phyloP scores from a whole-genome alignment of 768 basidiomycete genomes.

The Arthromyces matolae region DNA sequence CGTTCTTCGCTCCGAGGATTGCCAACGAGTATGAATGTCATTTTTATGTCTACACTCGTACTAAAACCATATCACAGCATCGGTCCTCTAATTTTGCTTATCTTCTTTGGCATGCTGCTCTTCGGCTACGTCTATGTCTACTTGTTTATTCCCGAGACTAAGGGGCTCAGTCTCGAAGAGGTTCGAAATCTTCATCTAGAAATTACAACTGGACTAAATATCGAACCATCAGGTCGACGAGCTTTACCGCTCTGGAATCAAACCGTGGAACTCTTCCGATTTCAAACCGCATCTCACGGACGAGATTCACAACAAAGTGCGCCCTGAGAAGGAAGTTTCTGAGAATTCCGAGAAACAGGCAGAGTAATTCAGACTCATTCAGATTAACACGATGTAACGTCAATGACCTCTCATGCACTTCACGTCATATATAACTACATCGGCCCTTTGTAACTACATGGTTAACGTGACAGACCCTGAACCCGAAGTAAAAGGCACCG shows the following conservation, averaged over 20 bases:
- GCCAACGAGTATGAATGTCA: slow-evolving; percentile 41
- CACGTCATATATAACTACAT: neutral
- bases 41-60: neutral
- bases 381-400: neutral
- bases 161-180: slow-evolving; percentile 72
- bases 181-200: slow-evolving; percentile 25
- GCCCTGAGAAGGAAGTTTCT: slow-evolving; percentile 3
- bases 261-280: slow-evolving; percentile 58
- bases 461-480: slow-evolving; percentile 32
- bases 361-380: neutral
- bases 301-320: slow-evolving; percentile 33
- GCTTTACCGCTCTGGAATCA: slow-evolving; percentile 62
- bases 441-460: slow-evolving; percentile 7
- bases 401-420: slow-evolving; percentile 5
- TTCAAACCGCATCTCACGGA: slow-evolving; percentile 56
- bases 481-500: slow-evolving; percentile 40
- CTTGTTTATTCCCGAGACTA: slow-evolving; percentile 78
- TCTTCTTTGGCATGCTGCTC: slow-evolving; percentile 72
- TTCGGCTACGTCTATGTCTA: slow-evolving; percentile 73
- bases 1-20: slow-evolving; percentile 70
- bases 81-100: slow-evolving; percentile 69
- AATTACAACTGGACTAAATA: neutral
- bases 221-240: slow-evolving; percentile 55
- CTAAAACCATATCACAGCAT: slow-evolving; percentile 36
- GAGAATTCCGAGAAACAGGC: slow-evolving; percentile 17